Evolutionary conservation across 1,284 basidiomycete genomes (phyloP).

Genomic region (Mycena sp.): DNA sequence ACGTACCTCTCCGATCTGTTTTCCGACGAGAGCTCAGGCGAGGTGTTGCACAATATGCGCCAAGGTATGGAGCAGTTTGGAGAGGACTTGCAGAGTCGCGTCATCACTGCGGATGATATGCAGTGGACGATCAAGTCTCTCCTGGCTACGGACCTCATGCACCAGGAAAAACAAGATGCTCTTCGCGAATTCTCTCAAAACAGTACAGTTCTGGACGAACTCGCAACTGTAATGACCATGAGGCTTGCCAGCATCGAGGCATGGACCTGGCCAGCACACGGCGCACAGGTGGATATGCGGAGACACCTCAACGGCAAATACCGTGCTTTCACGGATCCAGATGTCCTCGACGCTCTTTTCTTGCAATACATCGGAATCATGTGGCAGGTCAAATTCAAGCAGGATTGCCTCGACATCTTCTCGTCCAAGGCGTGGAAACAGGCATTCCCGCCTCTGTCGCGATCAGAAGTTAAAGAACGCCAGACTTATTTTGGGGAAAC

Average conservation of each 20-base stretch:
- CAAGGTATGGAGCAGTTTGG: conserved; percentile 40
- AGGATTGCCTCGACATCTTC: conserved; percentile 40
- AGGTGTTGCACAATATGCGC: conserved; percentile 42
- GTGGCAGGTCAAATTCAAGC: conserved; percentile 52
- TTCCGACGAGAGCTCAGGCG: conserved; percentile 39
- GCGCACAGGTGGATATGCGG: conserved; percentile 52
- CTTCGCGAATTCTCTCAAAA: conserved; percentile 52
- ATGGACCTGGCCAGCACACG: conserved; percentile 53
- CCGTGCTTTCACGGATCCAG: conserved; percentile 55
- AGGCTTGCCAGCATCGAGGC: conserved; percentile 48
- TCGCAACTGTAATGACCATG: conserved; percentile 55
- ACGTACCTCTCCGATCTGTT: conserved; percentile 49
- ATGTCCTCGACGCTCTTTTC: conserved; percentile 54
- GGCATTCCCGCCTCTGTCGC: conserved; percentile 26
- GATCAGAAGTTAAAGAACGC: conserved; percentile 25
- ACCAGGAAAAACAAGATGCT: conserved; percentile 49
- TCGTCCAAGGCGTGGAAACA: conserved; percentile 48
- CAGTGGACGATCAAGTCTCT: conserved; percentile 44
- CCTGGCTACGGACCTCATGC: conserved; percentile 47
- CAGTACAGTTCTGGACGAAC: conserved; percentile 46
- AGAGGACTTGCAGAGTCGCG: conserved; percentile 34
- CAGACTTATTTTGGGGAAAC: conserved; percentile 26
- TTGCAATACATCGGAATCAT: conserved; percentile 52
- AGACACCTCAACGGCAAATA: conserved; percentile 57
- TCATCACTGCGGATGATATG: conserved; percentile 41